A percentile compares a stretch with the other conserved stretches of the same genome.
Conservation (phyloP, 2,329 filamentous ascomycete genomes). For the Microdochium nivale region DNA sequence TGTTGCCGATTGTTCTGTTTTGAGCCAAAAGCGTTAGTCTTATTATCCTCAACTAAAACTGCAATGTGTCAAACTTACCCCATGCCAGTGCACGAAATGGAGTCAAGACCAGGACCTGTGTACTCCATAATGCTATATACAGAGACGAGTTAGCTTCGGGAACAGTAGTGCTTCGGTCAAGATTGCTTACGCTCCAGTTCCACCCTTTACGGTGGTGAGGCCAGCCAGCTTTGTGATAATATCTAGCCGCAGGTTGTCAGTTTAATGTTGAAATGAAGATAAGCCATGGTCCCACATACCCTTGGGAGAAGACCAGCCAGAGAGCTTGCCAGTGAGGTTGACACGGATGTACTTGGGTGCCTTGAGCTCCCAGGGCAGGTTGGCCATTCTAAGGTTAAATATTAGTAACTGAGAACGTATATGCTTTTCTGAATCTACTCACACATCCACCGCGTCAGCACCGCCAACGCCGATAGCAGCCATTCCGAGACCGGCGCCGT, state of each 20-base stretch:
- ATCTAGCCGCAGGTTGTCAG: conserved; percentile 46
- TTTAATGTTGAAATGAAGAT: not conserved
- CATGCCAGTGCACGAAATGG: conserved; percentile 77
- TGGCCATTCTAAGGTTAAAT: conserved; percentile 36
- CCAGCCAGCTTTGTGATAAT: conserved; percentile 97
- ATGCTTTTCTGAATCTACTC: conserved; percentile 18
- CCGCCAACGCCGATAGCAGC: conserved; percentile 92
- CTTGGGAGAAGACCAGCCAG: conserved; percentile 90
- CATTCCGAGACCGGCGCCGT: conserved; percentile 94
- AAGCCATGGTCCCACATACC: conserved; percentile 40
- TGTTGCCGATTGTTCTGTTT: conserved; percentile 56
- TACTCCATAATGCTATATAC: conserved; percentile 83
- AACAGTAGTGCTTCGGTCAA: too few relatives aligned
- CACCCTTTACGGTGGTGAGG: conserved; percentile 95
- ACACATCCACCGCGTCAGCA: conserved; percentile 97
- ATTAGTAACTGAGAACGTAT: not conserved
- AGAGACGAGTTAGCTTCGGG: too few relatives aligned
- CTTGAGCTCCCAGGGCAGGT: conserved; percentile 96
- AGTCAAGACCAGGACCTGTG: conserved; percentile 61
- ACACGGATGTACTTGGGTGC: conserved; percentile 96
- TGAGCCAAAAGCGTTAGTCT: too few relatives aligned
- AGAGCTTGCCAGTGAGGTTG: conserved; percentile 81
- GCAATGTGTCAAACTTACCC: conserved; percentile 24
- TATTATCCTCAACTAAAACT: too few relatives aligned
- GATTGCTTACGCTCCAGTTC: conserved; percentile 91